Base-by-base conservation (phyloP, 2,329 filamentous ascomycete genomes). In the Pseudopithomyces chartarum region DNA sequence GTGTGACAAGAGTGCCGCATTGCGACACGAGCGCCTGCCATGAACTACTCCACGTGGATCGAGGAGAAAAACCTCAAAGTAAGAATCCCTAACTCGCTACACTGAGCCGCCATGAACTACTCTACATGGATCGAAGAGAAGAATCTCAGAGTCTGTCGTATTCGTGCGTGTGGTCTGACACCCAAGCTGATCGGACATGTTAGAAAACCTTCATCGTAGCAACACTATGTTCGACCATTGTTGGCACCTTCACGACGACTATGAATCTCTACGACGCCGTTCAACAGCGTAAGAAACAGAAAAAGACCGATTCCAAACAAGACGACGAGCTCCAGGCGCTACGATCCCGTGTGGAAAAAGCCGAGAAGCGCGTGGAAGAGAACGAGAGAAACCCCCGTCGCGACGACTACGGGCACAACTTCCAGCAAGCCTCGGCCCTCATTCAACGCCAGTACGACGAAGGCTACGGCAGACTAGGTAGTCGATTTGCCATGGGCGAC, bases 121-220 rank as follows among this genome's bases (percentile, higher is more conserved):
- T 40, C 11, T 19, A 40, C 38, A 19, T 40, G 38, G 38, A 40
- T 40, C 38, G 38, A 40, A n/a, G 15, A 40, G 11, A 40, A 40
- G 17, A 40, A 40, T 5, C 38, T 17, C 38, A 40, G 38, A 40
- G 38, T 40, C 38, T 17, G 38, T 40, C 2, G 13, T 5, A 17
- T 17, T 40, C 38, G 17, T 17, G 19, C 3, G 8, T 19, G 8
- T 40, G 17, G 10, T 17, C 17, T 40, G 38, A 17, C n/a, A 8
- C 22, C 10, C 20, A 22, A n/a, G 53, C 34, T 54, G 12, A 47
- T 38, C 19, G n/a, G 12, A 8, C 2, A 2, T 47, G 39, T n/a
- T 19, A 75, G 75, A 78, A 79, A 77, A 76, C 74, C 20, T 80
- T 79, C 69, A 79, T 80, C 34, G 71, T 79, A 55, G 78, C 78